Conservation (phyloP, 75 land plant genomes). For the Selaginella moellendorffii region DNA sequence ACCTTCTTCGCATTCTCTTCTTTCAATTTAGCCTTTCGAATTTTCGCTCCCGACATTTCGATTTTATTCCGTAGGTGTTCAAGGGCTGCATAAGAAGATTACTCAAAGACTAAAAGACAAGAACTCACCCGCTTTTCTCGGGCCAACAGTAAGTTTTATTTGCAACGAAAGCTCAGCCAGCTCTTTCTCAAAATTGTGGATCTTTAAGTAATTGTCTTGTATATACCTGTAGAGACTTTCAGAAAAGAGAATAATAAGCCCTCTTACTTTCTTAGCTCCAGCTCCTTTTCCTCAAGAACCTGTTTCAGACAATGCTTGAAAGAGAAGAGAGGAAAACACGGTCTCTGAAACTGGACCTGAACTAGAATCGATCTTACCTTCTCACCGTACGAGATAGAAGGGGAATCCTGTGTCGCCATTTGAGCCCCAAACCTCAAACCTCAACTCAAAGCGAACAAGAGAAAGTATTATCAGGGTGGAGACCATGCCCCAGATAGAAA, state of each 20-base stretch:
- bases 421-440: not conserved
- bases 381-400: not conserved
- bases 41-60: conserved; percentile 64
- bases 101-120: not conserved
- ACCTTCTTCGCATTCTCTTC: conserved; percentile 91
- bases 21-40: conserved; percentile 62
- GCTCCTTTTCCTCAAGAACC: not conserved
- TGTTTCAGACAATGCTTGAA: too few relatives aligned
- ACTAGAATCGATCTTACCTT: not conserved
- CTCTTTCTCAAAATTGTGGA: conserved; percentile 87
- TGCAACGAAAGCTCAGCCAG: conserved; percentile 57
- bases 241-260: too few relatives aligned
- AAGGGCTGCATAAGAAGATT: conserved; percentile 42
- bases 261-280: not conserved
- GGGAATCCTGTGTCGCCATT: not conserved
- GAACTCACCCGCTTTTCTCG: conserved; percentile 84
- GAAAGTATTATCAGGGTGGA: conserved; percentile 25
- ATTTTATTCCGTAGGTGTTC: conserved; percentile 91
- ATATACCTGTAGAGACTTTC: conserved; percentile 43
- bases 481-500: conserved; percentile 61
- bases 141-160: conserved; percentile 89
- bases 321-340: too few relatives aligned
- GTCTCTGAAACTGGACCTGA: too few relatives aligned
- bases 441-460: not conserved
- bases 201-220: conserved; percentile 90